Evolutionary conservation across 495 filamentous ascomycete species (phyloP).

Genomic region (Collariella sp.): DNA sequence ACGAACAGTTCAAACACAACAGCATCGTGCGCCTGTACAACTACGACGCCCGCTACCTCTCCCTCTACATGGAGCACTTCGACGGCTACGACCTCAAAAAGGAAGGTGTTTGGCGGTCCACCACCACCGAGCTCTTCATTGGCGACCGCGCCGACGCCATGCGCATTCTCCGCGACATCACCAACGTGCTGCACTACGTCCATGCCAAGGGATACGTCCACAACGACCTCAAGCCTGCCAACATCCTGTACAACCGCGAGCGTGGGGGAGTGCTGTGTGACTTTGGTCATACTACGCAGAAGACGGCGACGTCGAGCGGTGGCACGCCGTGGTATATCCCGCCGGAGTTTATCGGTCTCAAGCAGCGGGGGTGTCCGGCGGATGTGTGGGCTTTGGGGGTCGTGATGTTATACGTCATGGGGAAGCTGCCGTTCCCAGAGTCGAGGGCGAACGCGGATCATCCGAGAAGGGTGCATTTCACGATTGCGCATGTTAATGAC

Average conservation of each 20-base stretch:
- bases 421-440: constrained; percentile 40
- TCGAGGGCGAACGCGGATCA: constrained; percentile 34
- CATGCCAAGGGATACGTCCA: constrained; percentile 38
- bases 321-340: constrained; percentile 46
- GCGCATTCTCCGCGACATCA: constrained; percentile 40
- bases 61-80: constrained; percentile 46
- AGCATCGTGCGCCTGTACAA: constrained; percentile 42
- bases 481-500: constrained; percentile 32
- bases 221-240: constrained; percentile 46
- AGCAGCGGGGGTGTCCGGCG: constrained; percentile 37
- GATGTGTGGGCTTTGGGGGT: constrained; percentile 46
- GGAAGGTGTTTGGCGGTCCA: constrained; percentile 33
- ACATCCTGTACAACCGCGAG: constrained; percentile 44
- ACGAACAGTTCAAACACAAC: constrained; percentile 38
- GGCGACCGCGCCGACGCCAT: constrained; percentile 33
- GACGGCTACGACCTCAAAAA: constrained; percentile 38
- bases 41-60: constrained; percentile 42
- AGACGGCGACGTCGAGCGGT: constrained; percentile 33
- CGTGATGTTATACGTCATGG: constrained; percentile 42
- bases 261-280: constrained; percentile 45
- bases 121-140: constrained; percentile 31
- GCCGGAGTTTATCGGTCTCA: constrained; percentile 41
- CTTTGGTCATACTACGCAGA: constrained; percentile 37
- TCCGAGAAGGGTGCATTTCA: constrained; percentile 39
- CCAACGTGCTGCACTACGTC: constrained; percentile 39